Base-by-base conservation (phyloP, 495 filamentous ascomycete species). In the Rhypophila decipiens region DNA sequence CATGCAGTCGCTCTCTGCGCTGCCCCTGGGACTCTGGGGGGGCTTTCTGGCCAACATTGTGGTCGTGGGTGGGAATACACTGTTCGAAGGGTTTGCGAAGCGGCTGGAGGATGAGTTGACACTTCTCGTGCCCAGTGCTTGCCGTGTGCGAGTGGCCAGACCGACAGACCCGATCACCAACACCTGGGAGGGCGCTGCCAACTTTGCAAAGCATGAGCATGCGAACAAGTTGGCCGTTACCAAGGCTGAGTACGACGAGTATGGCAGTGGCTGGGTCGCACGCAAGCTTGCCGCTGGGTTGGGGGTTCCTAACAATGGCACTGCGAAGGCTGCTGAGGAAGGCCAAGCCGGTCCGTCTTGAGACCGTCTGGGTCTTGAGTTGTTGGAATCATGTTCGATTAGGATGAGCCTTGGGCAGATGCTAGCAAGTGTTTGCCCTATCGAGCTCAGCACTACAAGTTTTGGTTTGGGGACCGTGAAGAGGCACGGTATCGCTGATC, bases 201-300 rank as follows among this genome's bases (percentile, higher is more conserved):
- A 77, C 31, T 71, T 96, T 42, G 90, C 88, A 1, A 75, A 63
- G 24, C 80, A 93, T 59, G 74, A 73, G 45, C 74, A 83, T 31
- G 55, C 90, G 39, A 70, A 78, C 49, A 68, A 70, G 33, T 66
- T 88, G 10, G 76, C 80, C 0, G 86, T 96, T 12, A 90, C 86
- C 5, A 86, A 87, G 50, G 77, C 87, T 47, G 89, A 99, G 58
- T 97, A 97, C 64, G 79, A 87, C 41, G 93, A 99, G 64, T 63
- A 87, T 61, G 93, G 93, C 21, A 81, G 81, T 43, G 74, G 68
- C 19, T 96, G 87, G 88, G 75, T 85, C 19, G 79, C 76, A 27
- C 81, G 79, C 50, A 87, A 82, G 58, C 96, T 96, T 43, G 56
- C 70, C 2, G 45, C 58, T 15, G 67, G 69, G 10, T 42, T 66